A percentile compares a stretch with the other conserved stretches of the same genome.
Conservation (phyloP, 2,329 filamentous ascomycete genomes). For the Fusarium equiseti region DNA sequence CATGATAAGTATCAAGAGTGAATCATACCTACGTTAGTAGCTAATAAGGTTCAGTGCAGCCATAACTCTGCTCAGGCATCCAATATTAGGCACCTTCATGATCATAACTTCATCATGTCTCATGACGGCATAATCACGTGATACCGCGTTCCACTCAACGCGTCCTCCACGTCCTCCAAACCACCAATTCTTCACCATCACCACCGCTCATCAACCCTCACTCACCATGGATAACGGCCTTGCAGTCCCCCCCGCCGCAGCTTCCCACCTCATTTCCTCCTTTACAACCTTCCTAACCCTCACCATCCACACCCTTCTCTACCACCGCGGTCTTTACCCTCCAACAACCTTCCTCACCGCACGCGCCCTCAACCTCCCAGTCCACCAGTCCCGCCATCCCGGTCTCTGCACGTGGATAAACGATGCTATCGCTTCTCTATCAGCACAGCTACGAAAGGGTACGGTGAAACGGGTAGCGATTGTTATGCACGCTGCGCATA, state of each 20-base stretch:
- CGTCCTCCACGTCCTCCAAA: constrained; percentile 27
- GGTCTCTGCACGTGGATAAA: constrained; percentile 87
- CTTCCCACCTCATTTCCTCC: constrained; percentile 67
- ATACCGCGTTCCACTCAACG: constrained; percentile 45
- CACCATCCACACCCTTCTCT: constrained; percentile 87
- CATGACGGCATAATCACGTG: constrained; percentile 38
- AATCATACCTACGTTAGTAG: too few species aligned
- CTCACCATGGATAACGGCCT: constrained; percentile 19
- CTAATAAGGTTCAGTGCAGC: too few species aligned
- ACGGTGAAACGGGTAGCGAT: constrained; percentile 61
- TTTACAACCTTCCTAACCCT: constrained; percentile 86
- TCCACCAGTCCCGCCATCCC: constrained; percentile 88
- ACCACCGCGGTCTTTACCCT: constrained; percentile 85
- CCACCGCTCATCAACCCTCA: background rate
- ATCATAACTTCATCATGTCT: background rate
- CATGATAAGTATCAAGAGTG: background rate
- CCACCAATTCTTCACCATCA: constrained; percentile 3
- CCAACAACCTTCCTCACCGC: constrained; percentile 80
- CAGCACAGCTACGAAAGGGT: constrained; percentile 74
- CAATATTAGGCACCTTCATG: background rate
- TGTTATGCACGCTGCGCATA: constrained; percentile 58
- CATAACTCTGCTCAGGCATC: background rate
- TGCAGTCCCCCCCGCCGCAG: constrained; percentile 53
- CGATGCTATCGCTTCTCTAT: constrained; percentile 80
- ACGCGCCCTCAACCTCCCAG: constrained; percentile 84